Evolutionary conservation across 768 basidiomycete species (phyloP).

Genomic region (Termitomyces sp.): DNA sequence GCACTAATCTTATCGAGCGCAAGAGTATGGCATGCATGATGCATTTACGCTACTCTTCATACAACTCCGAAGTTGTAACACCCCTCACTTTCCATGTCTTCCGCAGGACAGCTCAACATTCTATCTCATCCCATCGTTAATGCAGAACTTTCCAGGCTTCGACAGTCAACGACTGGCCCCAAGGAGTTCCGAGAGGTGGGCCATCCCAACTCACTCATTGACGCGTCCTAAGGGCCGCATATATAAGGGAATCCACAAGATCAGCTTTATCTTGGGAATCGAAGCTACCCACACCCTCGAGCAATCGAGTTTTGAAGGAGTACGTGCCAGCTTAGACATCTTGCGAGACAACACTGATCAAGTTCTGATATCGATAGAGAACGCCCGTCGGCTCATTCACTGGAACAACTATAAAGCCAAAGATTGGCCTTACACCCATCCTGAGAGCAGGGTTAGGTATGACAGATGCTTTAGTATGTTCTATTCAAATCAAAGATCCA

Average conservation of each 20-base stretch:
- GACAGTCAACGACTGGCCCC: slow-evolving; percentile 55
- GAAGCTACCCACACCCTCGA: slow-evolving; percentile 76
- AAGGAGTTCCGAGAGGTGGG: slow-evolving; percentile 80
- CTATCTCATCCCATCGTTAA: slow-evolving; percentile 73
- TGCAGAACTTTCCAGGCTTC: slow-evolving; percentile 69
- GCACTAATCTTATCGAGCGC: slow-evolving; percentile 8
- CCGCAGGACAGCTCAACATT: slow-evolving; percentile 39
- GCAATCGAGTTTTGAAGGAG: slow-evolving; percentile 61
- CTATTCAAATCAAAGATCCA: not conserved
- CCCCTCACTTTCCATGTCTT: slow-evolving; percentile 20
- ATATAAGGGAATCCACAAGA: slow-evolving; percentile 66
- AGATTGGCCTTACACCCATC: slow-evolving; percentile 87
- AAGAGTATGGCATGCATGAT: no score
- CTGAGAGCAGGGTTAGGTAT: slow-evolving; percentile 92
- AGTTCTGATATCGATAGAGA: slow-evolving; percentile 42
- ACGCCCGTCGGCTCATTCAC: slow-evolving; percentile 80
- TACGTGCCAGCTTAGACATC: slow-evolving; percentile 32
- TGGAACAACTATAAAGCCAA: slow-evolving; percentile 71
- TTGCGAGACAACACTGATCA: not conserved
- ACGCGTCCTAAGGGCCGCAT: not conserved
- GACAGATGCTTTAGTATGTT: slow-evolving; percentile 73
- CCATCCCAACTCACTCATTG: not conserved
- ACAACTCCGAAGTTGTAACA: not conserved
- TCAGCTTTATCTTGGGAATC: slow-evolving; percentile 78
- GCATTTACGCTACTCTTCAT: not conserved